Percentiles rank a stretch among this genome's conserved stretches.
These are phyloP conservation scores for Epichloe sp. DNA, from an alignment of 2,329 filamentous ascomycete species.

Conservation along the genomic window DNA sequence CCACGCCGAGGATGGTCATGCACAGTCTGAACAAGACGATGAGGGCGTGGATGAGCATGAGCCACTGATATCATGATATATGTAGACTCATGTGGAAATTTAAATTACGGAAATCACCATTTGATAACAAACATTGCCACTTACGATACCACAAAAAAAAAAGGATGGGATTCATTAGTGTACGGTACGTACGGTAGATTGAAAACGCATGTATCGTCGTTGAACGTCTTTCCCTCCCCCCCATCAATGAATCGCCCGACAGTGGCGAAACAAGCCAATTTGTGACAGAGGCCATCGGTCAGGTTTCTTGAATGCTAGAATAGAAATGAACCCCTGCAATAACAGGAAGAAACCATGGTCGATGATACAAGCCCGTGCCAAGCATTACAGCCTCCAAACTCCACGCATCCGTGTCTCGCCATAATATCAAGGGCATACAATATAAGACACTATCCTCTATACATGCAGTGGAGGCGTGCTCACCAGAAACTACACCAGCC, in stretches of 20 bases:
- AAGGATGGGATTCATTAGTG: neutral
- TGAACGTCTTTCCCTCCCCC: neutral
- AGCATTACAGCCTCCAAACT: constrained; percentile 1
- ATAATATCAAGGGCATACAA: neutral
- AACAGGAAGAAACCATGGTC: neutral
- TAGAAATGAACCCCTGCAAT: neutral
- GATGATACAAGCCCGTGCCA: neutral
- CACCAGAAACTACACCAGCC: constrained; percentile 99
- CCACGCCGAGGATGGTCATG: neutral
- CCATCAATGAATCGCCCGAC: neutral
- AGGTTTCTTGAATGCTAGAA: constrained; percentile 1
- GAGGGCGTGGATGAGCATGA: constrained; percentile 6
- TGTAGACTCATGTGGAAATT: neutral
- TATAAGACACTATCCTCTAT: neutral
- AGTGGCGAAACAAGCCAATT: neutral
- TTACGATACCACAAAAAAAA: neutral
- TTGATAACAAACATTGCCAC: too few relatives aligned
- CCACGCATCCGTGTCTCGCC: neutral
- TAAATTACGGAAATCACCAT: too few relatives aligned
- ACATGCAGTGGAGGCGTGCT: constrained; percentile 2
- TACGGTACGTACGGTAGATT: neutral
- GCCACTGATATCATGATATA: constrained; percentile 1
- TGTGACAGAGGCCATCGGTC: neutral
- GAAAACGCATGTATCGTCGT: neutral
- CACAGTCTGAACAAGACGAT: neutral